phyloP scores from a whole-genome alignment of 2,329 filamentous ascomycete species.

The Fusarium mexicanum region DNA sequence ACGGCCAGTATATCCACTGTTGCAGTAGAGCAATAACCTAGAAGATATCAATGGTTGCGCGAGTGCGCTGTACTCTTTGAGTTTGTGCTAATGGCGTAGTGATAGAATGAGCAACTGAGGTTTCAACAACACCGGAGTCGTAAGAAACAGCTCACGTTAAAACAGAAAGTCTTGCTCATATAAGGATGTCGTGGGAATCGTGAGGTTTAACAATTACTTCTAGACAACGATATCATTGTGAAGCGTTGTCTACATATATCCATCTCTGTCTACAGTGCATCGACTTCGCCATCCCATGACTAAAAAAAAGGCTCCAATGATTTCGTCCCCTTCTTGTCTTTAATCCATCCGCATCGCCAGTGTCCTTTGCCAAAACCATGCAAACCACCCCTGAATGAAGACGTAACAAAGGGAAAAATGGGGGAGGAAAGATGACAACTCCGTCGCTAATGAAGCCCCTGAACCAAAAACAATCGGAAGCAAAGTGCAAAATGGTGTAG shows the following conservation, averaged over 20 bases:
- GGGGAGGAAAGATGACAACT: conserved; percentile 44
- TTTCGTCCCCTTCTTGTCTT: conserved; percentile 5
- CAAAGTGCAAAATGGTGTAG: conserved; percentile 13
- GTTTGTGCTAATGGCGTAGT: no score
- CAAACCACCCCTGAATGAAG: conserved; percentile 6
- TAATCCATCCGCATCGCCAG: conserved; percentile 1
- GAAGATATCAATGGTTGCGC: not conserved
- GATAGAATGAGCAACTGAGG: not conserved
- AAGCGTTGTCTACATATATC: conserved; percentile 14
- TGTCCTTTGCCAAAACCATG: conserved; percentile 30
- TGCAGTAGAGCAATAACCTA: not conserved
- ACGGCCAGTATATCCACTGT: not conserved
- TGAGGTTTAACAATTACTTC: conserved; percentile 32
- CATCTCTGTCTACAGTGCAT: conserved; percentile 25
- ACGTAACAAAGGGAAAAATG: conserved; percentile 1
- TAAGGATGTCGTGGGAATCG: conserved; percentile 9
- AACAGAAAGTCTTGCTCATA: not conserved
- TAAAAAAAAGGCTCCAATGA: not conserved
- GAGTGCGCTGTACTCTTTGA: not conserved
- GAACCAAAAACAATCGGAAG: conserved; percentile 15
- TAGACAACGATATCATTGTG: conserved; percentile 33
- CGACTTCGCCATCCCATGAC: not conserved
- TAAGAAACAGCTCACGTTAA: not conserved
- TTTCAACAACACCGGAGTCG: not conserved
- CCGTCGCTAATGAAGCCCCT: conserved; percentile 52